phyloP scores from a whole-genome alignment of 768 basidiomycete species.

The Coprinellus micaceus region DNA sequence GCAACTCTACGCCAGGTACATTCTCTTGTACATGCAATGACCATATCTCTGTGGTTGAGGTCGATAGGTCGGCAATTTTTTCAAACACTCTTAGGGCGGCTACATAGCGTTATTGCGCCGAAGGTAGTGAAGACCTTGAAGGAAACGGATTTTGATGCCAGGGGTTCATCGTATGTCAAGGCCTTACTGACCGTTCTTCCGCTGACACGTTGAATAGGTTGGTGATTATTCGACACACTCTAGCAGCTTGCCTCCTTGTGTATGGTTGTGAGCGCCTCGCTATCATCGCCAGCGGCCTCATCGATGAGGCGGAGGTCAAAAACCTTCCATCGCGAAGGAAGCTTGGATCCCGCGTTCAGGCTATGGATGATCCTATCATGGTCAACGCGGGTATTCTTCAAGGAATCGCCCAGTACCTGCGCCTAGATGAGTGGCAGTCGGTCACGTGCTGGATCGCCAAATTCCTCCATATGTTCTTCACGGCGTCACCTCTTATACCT shows the following conservation, averaged over 20 bases:
- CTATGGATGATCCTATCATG: slow-evolving; percentile 54
- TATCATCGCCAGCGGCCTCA: slow-evolving; percentile 42
- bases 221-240: slow-evolving; percentile 56
- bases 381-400: slow-evolving; percentile 55
- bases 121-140: slow-evolving; percentile 37
- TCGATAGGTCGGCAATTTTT: slow-evolving; percentile 58
- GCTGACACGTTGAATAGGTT: slow-evolving; percentile 25
- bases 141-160: slow-evolving; percentile 22
- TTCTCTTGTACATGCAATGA: slow-evolving; percentile 49
- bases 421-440: slow-evolving; percentile 40
- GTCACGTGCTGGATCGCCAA: slow-evolving; percentile 53
- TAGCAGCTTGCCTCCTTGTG: slow-evolving; percentile 58
- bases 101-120: slow-evolving; percentile 43
- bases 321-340: slow-evolving; percentile 57
- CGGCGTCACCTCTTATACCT: slow-evolving; percentile 57
- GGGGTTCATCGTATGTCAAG: slow-evolving; percentile 7
- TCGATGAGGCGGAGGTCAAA: slow-evolving; percentile 44
- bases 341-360: slow-evolving; percentile 36
- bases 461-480: slow-evolving; percentile 60
- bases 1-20: slow-evolving; percentile 39
- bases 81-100: slow-evolving; percentile 43
- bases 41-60: slow-evolving; percentile 59
- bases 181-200: not conserved
- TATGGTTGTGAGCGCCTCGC: slow-evolving; percentile 61
- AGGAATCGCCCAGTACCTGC: slow-evolving; percentile 50